Conservation (phyloP, 805 yeast genomes). For the Cyberlindnera japonica region DNA sequence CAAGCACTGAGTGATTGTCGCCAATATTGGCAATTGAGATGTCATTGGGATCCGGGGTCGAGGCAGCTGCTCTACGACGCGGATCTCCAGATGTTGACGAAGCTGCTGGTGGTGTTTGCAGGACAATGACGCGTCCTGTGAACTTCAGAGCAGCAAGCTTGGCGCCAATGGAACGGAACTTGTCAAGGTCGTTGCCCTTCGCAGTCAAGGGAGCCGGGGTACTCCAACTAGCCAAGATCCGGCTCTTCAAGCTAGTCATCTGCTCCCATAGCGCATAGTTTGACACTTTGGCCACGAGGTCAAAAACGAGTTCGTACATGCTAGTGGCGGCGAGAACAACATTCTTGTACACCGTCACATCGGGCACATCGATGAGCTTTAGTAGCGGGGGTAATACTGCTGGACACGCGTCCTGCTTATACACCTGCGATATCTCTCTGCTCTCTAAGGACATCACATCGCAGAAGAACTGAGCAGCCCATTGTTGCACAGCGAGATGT, state of each 20-base stretch:
- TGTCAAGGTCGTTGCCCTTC: slow-evolving; percentile 23
- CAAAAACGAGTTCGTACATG: slow-evolving; percentile 45
- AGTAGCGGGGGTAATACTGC: slow-evolving; percentile 15
- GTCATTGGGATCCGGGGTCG: slow-evolving; percentile 17
- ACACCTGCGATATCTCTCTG: slow-evolving; percentile 6
- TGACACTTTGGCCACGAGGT: slow-evolving; percentile 40
- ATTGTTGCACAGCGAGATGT: slow-evolving; percentile 23
- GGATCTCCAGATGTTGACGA: slow-evolving; percentile 26
- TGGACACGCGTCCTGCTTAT: slow-evolving; percentile 19
- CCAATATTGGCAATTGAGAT: slow-evolving; percentile 20
- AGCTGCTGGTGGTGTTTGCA: slow-evolving; percentile 55
- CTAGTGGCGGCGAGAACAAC: slow-evolving; percentile 38
- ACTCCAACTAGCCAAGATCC: slow-evolving; percentile 59
- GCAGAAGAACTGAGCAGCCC: slow-evolving; percentile 24
- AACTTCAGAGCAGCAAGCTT: slow-evolving; percentile 73
- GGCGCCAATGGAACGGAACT: slow-evolving; percentile 49
- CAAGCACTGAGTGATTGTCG: slow-evolving; percentile 61
- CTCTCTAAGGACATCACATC: slow-evolving; percentile 21
- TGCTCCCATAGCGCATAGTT: slow-evolving; percentile 49
- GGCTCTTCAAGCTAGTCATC: slow-evolving; percentile 51
- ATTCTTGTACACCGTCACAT: slow-evolving; percentile 33
- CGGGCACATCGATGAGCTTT: slow-evolving; percentile 19
- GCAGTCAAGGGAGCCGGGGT: slow-evolving; percentile 50
- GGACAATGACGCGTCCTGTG: slow-evolving; percentile 53
- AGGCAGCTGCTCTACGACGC: slow-evolving; percentile 21